Evolutionary conservation across 768 basidiomycete genomes (phyloP), one percentile per base, ranked within the genome.

Genomic region (Amanita pallidorosea): DNA sequence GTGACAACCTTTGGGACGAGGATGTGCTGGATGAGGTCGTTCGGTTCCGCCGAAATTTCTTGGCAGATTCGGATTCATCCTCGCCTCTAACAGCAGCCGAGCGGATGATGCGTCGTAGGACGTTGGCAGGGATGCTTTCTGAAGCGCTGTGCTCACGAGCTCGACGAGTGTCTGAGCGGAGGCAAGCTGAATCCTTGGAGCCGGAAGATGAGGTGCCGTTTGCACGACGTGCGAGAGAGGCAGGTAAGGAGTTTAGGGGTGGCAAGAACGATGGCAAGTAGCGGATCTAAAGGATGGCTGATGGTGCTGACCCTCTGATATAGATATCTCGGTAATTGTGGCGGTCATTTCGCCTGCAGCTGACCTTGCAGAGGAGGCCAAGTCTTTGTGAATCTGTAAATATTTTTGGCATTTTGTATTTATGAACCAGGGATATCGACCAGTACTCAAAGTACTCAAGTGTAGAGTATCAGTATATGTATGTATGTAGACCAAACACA

Each of bases 1-100:
- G 81, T 55, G 90, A 93, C 64, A 93, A 93, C 59, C 67, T 92
- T 20, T 92, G 90, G 85, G 88, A 91, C 57, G 82, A 84, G 58
- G 89, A 93, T 53, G 79, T 93, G 15, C 65, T 92, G 13, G 90
- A 93, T 54, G 90, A 91, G 62, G 82, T 88, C 20, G 65, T 73
- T 13, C 70, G 81, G 34, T 81, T 86, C 63, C 72, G 73, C 23
- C 53, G 56, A 53, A 52, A 48, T 48, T 53, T 52, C 29, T 18
- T 53, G 20, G 52, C 17, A 2, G 37, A 47, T 53, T 27, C 25
- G 22, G 18, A 35, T 27, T 37, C 42, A 17, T 33, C 20, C 29
- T 41, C 29, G 45, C 49, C 47, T 15, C 9, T 43, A 46, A 55
- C 34, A 6, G 51, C 42, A 27, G 38, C 35, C 12, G 57, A 47